phyloP scores from a whole-genome alignment of 805 yeast genomes.

The Starmerella tilneyi region DNA sequence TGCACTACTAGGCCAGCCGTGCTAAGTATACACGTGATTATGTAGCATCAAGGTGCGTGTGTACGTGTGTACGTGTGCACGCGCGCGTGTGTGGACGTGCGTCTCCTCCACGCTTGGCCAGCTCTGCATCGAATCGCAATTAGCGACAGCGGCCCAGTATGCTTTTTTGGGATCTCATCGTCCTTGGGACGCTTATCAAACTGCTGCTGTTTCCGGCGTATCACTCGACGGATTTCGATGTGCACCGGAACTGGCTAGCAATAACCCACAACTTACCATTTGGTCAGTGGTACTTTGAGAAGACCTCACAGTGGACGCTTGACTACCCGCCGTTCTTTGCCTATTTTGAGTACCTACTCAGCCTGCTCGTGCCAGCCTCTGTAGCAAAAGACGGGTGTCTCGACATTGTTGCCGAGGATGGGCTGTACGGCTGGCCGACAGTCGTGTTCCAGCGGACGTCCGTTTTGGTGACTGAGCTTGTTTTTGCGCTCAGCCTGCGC shows the following conservation, averaged over 20 bases:
- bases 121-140: too few species aligned
- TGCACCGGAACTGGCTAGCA: slow-evolving; percentile 94
- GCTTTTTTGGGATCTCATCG: slow-evolving; percentile 11
- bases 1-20: too few species aligned
- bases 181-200: slow-evolving; percentile 21
- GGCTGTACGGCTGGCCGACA: slow-evolving; percentile 67
- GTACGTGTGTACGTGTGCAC: too few species aligned
- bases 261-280: slow-evolving; percentile 70
- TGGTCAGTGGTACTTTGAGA: slow-evolving; percentile 72
- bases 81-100: too few species aligned
- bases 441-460: slow-evolving; percentile 70
- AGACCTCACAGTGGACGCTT: slow-evolving; percentile 78
- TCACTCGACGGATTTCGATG: slow-evolving; percentile 93
- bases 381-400: slow-evolving; percentile 71
- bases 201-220: slow-evolving; percentile 64
- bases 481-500: slow-evolving; percentile 41
- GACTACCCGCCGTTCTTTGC: slow-evolving; percentile 98
- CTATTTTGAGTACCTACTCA: slow-evolving; percentile 75
- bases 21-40: too few species aligned
- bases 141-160: not conserved
- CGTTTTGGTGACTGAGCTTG: slow-evolving; percentile 66
- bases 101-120: too few species aligned
- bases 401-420: slow-evolving; percentile 47
- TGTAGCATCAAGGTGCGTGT: too few species aligned
- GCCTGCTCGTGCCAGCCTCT: slow-evolving; percentile 55